Percentiles rank a stretch among this genome's conserved stretches.
These are phyloP conservation scores for Rasamsonia emersonii DNA, from an alignment of 2,329 filamentous ascomycete species.

Conservation along the genomic window DNA sequence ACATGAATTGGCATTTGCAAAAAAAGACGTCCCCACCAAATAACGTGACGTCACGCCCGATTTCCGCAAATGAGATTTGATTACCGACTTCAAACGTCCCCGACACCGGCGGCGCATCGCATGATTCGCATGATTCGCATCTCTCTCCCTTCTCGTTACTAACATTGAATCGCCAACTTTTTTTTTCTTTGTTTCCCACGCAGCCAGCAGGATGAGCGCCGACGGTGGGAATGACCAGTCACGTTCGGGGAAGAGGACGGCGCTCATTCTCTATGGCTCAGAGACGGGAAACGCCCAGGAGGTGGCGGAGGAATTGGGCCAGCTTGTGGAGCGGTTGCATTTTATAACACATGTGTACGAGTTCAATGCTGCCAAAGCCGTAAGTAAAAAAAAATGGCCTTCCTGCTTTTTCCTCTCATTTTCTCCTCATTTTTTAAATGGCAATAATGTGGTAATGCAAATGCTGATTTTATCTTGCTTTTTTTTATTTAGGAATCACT, in stretches of 20 bases:
- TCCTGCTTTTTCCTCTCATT: slow-evolving; percentile 1
- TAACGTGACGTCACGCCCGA: too few relatives aligned
- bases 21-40: too few relatives aligned
- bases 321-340: slow-evolving; percentile 64
- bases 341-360: slow-evolving; percentile 69
- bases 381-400: slow-evolving; percentile 30
- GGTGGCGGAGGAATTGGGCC: slow-evolving; percentile 74
- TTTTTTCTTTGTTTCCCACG: too few relatives aligned
- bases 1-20: too few relatives aligned
- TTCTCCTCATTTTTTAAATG: too few relatives aligned
- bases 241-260: slow-evolving; percentile 37
- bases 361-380: slow-evolving; percentile 66
- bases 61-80: too few relatives aligned
- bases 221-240: slow-evolving; percentile 8
- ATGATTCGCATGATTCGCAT: too few relatives aligned
- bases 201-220: slow-evolving; percentile 21
- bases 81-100: too few relatives aligned
- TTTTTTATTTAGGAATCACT: slow-evolving; percentile 26
- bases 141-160: too few relatives aligned
- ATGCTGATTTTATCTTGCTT: slow-evolving; percentile 1
- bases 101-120: too few relatives aligned
- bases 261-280: slow-evolving; percentile 79
- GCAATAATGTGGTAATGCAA: neutral
- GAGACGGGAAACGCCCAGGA: slow-evolving; percentile 95
- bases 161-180: too few relatives aligned